These are phyloP conservation scores for Lyophyllum shimeji DNA, from an alignment of 768 basidiomycete genomes.

Conservation along the genomic window DNA sequence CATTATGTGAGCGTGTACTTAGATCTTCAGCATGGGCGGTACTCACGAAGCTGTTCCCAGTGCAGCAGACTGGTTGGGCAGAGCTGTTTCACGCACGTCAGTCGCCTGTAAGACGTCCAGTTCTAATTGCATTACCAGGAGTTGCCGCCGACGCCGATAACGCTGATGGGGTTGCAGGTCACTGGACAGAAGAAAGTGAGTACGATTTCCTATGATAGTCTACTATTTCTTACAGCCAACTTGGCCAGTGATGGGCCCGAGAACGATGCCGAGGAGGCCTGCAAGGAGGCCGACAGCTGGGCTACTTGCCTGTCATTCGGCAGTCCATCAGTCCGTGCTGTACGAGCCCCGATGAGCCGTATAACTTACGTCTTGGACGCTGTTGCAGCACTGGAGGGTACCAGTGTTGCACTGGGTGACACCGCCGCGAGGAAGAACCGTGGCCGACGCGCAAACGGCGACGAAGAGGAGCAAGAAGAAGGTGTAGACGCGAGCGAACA, in stretches of 20 bases:
- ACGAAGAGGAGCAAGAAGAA: constrained; percentile 12
- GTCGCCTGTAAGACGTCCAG: background rate
- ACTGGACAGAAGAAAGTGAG: constrained; percentile 3
- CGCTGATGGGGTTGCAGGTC: constrained; percentile 15
- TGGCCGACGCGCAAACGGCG: constrained; percentile 16
- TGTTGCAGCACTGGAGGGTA: constrained; percentile 9
- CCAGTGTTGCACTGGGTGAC: constrained; percentile 11
- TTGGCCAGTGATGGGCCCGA: constrained; percentile 3
- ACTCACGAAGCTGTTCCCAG: constrained; percentile 19
- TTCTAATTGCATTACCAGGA: background rate
- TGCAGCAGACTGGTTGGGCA: constrained; percentile 18
- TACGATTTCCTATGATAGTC: background rate
- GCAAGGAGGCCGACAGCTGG: constrained; percentile 6
- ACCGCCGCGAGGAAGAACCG: constrained; percentile 6
- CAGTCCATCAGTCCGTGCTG: background rate
- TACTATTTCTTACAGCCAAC: constrained; percentile 16
- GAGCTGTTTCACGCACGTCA: constrained; percentile 3
- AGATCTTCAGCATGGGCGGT: background rate
- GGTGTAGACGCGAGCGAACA: constrained; percentile 12
- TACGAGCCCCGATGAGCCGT: background rate
- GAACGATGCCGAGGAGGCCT: constrained; percentile 13
- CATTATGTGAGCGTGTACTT: background rate
- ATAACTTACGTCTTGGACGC: constrained; percentile 1
- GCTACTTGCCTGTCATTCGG: background rate
- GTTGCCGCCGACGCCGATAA: background rate